Evolutionary conservation across 176 grass and related monocot species (phyloP), one percentile per base, ranked within the genome.

Genomic region (Oryza glumipatula): DNA sequence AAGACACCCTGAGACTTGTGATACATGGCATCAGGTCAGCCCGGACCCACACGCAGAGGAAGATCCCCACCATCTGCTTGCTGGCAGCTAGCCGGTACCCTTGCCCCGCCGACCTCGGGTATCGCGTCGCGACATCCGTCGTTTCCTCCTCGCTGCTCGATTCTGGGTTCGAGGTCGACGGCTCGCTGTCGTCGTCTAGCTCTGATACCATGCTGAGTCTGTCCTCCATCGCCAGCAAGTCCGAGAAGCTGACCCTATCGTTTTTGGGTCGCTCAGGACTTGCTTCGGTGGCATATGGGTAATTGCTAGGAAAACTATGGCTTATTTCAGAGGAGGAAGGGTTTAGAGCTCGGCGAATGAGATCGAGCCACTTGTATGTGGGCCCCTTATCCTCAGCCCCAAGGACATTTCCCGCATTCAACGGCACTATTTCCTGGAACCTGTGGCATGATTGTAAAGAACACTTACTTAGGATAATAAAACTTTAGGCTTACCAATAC

Each of bases 1-100:
- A 92, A 0, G 96, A 94, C 26, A 95, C 91, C 56, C 84, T 76
- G 30, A 98, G 74, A 26, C 81, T 22, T 4, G 74, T 65, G 74
- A 98, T 80, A 14, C 65, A 79, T 17, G 56, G 83, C 65, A 90
- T 52, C 15, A 95, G 56, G 45, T 90, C 93, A 2, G 38, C 79
- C 9, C 88, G 86, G 41, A 92, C 76, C 96, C 96, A 98, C 66
- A 98, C 89, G 73, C 96, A 95, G 73, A 98, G 86, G 86, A 98
- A 93, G 32, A 98, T 85, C 22, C 96, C 96, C 0, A 98, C 93
- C 96, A 98, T 98, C 81, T 98, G 93, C 73, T 95, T 95, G 88
- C 93, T 87, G 0, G 91, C 91, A 5, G 84, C 93, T 1, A 94
- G 79, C 3, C 73, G 77, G 77, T 93, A 94, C 2, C 70, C 88